Percentiles rank a stretch among this genome's conserved stretches.
These are phyloP conservation scores for Fusarium austroafricanum DNA, from an alignment of 2,329 filamentous ascomycete genomes.

Conservation along the genomic window DNA sequence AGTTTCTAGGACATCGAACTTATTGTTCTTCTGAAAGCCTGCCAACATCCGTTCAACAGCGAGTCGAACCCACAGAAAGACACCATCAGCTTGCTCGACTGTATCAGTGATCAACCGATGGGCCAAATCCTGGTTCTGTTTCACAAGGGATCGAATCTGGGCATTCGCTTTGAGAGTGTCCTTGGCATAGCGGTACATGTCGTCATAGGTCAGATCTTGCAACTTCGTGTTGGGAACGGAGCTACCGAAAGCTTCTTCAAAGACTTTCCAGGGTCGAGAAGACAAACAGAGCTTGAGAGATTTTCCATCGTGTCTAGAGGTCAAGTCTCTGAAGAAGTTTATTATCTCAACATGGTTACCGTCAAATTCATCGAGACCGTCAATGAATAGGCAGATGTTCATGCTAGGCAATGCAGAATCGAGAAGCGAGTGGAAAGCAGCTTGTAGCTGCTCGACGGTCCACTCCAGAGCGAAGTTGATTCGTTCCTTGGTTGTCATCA, in stretches of 20 bases:
- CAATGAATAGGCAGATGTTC: slow-evolving; percentile 47
- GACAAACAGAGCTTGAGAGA: slow-evolving; percentile 19
- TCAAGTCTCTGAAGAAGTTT: slow-evolving; percentile 38
- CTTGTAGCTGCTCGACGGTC: neutral
- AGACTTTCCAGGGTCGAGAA: slow-evolving; percentile 12
- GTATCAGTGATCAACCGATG: neutral
- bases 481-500: slow-evolving; percentile 14
- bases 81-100: slow-evolving; percentile 6
- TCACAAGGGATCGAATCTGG: neutral
- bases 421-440: slow-evolving; percentile 4
- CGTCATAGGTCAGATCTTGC: slow-evolving; percentile 15
- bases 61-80: slow-evolving; percentile 22
- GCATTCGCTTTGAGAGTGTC: neutral
- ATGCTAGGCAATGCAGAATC: neutral
- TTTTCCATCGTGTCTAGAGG: neutral
- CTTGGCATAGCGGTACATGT: slow-evolving; percentile 12
- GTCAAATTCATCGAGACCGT: slow-evolving; percentile 52
- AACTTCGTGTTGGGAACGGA: slow-evolving; percentile 14
- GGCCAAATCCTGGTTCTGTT: neutral
- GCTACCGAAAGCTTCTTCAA: slow-evolving; percentile 4
- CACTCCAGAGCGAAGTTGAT: slow-evolving; percentile 13
- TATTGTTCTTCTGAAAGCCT: neutral
- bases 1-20: neutral
- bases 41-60: slow-evolving; percentile 14
- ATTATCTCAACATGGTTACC: slow-evolving; percentile 47